Conservation (phyloP, 2,329 filamentous ascomycete species). For the Colletotrichum higginsianum region DNA sequence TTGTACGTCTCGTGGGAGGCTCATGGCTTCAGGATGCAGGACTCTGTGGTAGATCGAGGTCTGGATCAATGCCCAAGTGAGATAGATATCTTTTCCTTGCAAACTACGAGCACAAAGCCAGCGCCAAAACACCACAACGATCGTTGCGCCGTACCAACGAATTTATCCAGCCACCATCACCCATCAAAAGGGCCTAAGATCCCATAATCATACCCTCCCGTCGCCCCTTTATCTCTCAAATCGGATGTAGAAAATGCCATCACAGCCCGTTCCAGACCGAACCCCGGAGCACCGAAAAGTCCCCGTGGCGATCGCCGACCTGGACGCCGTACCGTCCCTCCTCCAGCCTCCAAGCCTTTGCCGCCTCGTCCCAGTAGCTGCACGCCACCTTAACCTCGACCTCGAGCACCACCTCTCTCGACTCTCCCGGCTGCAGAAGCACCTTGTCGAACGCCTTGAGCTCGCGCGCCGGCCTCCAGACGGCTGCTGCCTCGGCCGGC, state of each 20-base stretch:
- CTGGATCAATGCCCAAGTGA: too few species aligned
- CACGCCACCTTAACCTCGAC: slow-evolving; percentile 33
- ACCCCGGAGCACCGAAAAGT: slow-evolving; percentile 19
- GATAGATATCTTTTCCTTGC: too few species aligned
- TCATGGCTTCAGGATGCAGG: too few species aligned
- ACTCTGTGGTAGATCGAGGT: too few species aligned
- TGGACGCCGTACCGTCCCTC: slow-evolving; percentile 30
- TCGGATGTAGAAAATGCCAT: neutral
- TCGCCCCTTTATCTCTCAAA: too few species aligned
- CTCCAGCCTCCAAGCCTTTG: slow-evolving; percentile 36
- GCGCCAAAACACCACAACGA: too few species aligned
- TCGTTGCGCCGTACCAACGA: too few species aligned
- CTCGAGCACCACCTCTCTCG: slow-evolving; percentile 23
- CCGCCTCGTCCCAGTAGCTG: slow-evolving; percentile 38
- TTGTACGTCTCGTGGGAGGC: too few species aligned
- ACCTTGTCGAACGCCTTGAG: slow-evolving; percentile 43
- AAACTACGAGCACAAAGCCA: too few species aligned
- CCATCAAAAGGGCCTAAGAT: too few species aligned
- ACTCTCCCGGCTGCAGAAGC: slow-evolving; percentile 12
- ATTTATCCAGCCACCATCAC: too few species aligned
- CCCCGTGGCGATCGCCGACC: slow-evolving; percentile 20
- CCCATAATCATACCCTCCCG: too few species aligned
- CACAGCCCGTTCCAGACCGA: slow-evolving; percentile 29
- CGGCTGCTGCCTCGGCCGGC: slow-evolving; percentile 24
- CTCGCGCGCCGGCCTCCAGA: slow-evolving; percentile 40